A percentile compares a stretch with the other conserved stretches of the same genome.
Conservation (phyloP, 2,329 filamentous ascomycete species). For the Calycina marina region DNA sequence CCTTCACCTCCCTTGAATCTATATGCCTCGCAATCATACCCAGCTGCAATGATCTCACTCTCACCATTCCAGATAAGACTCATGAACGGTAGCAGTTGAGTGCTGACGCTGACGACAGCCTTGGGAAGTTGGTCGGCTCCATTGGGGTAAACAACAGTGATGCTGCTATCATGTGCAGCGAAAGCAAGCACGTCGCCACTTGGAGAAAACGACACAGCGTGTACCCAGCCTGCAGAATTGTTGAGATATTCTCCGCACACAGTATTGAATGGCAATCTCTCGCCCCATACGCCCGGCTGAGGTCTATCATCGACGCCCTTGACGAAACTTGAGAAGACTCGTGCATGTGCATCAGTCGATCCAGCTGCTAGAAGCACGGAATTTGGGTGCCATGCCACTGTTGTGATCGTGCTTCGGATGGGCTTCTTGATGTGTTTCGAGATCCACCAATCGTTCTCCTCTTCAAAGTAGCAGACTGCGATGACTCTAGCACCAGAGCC, state of each 20-base stretch:
- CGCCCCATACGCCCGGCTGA: constrained; percentile 81
- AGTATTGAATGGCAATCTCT: constrained; percentile 92
- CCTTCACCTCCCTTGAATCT: constrained; percentile 64
- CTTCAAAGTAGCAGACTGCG: constrained; percentile 95
- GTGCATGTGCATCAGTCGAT: constrained; percentile 91
- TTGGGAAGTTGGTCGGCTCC: constrained; percentile 80
- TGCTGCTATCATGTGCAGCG: constrained; percentile 85
- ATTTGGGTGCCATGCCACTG: constrained; percentile 93
- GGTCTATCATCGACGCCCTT: constrained; percentile 84
- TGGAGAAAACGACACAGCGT: constrained; percentile 84
- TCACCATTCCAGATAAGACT: constrained; percentile 87
- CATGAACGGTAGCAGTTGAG: constrained; percentile 82
- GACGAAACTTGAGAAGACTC: constrained; percentile 91
- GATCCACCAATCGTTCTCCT: constrained; percentile 99
- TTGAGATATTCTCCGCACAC: constrained; percentile 95
- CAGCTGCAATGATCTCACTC: constrained; percentile 85
- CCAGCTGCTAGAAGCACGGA: constrained; percentile 87
- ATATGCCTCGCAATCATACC: constrained; percentile 82
- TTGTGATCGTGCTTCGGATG: constrained; percentile 91
- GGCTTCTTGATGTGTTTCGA: constrained; percentile 99
- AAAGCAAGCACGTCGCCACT: constrained; percentile 89
- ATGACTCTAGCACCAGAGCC: constrained; percentile 92
- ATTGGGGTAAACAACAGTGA: constrained; percentile 90
- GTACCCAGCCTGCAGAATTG: constrained; percentile 92
- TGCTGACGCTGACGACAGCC: constrained; percentile 81